Evolutionary conservation across 768 basidiomycete species (phyloP), one percentile per base, ranked within the genome.

Genomic region (Leccinum variicolor): DNA sequence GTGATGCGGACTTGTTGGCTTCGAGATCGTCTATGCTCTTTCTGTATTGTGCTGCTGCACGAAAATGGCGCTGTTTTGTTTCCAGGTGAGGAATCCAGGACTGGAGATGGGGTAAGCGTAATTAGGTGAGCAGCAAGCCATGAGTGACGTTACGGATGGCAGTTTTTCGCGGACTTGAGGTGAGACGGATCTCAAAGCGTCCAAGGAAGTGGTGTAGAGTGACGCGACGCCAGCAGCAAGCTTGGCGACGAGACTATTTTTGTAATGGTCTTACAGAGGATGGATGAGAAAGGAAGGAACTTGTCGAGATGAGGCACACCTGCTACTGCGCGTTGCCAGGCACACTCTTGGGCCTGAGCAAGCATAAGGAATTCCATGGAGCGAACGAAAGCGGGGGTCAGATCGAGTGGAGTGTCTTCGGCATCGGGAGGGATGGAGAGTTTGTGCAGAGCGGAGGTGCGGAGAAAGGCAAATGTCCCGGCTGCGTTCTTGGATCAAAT

Each of bases 261-360:
- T 94, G 68, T 83, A 86, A 64, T 83, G 82, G 67, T 82, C 84
- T 84, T 64, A 36, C 19, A 19, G 33, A 52, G 33, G 54, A 11
- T 7, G 5, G 54, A 34, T 55, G 43, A 50, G 50, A 23, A 25
- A 5, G 36, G 29, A n/a, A 11, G 17, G 29, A 11, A 2, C 2
- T 1, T 6, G 29, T 39, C 15, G 11, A 33, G 3, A 17, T 36
- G 50, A 50, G 28, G 64, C 69, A 64, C 64, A 92, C 94, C 90
- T 57, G 91, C 74, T 67, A 89, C 87, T 15, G 94, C 94, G 62
- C 89, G 83, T 69, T 96, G 94, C 95, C 95, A 98, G 43, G 86
- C 92, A 68, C 92, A 96, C 74, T 99, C 97, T 64, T 98, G 96
- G 1, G 94, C 95, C 72, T 98, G 93, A 1, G 94, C 94, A 5